phyloP scores from a whole-genome alignment of 441 rosid genomes.

The Bruguiera hainesii region DNA sequence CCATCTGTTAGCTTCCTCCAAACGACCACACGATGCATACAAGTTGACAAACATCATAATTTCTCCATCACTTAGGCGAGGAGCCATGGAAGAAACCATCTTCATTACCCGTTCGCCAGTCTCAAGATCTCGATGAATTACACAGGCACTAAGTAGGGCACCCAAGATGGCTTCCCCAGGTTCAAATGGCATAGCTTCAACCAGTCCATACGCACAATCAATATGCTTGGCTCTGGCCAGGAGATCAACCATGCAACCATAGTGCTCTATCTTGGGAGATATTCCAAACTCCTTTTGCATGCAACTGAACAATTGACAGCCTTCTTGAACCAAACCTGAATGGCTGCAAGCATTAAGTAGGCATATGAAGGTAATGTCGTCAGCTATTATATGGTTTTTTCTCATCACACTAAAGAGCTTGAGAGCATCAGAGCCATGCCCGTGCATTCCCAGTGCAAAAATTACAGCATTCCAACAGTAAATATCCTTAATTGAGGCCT shows the following conservation, averaged over 20 bases:
- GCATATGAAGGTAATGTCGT: conserved; percentile 28
- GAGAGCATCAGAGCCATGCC: conserved; percentile 26
- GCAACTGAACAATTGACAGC: conserved; percentile 18
- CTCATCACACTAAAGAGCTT: conserved; percentile 19
- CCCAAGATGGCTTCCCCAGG: conserved; percentile 26
- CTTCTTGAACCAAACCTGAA: conserved; percentile 30
- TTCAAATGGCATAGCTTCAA: conserved; percentile 28
- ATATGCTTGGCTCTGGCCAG: conserved; percentile 19
- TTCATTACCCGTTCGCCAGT: conserved; percentile 20
- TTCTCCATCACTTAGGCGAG: conserved; percentile 27
- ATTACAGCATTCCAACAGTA: conserved; percentile 33
- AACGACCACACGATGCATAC: conserved; percentile 24
- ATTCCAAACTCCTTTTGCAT: conserved; percentile 28
- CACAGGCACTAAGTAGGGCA: conserved; percentile 34
- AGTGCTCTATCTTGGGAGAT: conserved; percentile 31
- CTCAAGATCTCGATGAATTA: conserved; percentile 24
- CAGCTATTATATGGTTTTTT: conserved; percentile 6
- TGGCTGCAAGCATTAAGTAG: conserved; percentile 34
- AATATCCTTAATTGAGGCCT: conserved; percentile 26
- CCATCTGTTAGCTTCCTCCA: conserved; percentile 34
- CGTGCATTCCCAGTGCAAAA: conserved; percentile 26
- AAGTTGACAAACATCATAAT: conserved; percentile 29
- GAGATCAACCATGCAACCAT: conserved; percentile 32
- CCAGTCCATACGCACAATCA: conserved; percentile 15
- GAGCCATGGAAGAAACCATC: conserved; percentile 11